Percentiles rank a stretch among this genome's conserved stretches.
These are phyloP conservation scores for Datura wrightii DNA, from an alignment of 257 asterid genomes.

Conservation along the genomic window DNA sequence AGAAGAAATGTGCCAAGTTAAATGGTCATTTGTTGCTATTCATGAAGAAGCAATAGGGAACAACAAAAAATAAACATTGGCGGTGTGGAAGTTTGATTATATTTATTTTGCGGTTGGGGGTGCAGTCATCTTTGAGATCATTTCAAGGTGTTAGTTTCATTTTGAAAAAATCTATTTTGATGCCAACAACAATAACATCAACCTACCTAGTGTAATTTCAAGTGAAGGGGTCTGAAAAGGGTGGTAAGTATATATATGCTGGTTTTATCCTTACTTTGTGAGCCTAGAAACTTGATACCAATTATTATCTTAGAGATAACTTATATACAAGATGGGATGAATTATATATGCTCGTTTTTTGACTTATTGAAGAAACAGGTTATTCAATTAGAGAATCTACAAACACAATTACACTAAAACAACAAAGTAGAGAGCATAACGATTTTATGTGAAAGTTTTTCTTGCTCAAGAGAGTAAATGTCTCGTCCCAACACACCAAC, in stretches of 20 bases:
- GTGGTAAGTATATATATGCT: not conserved
- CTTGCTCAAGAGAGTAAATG: too few relatives aligned
- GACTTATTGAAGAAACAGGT: not conserved
- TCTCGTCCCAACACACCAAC: too few relatives aligned
- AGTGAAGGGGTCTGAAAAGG: not conserved
- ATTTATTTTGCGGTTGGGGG: not conserved
- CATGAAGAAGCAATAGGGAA: too few relatives aligned
- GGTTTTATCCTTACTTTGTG: not conserved
- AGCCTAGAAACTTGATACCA: not conserved
- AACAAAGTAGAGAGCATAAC: too few relatives aligned
- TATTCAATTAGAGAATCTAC: not conserved
- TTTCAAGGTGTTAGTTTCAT: too few relatives aligned
- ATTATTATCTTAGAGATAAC: too few relatives aligned
- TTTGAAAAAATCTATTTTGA: too few relatives aligned
- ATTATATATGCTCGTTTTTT: not conserved
- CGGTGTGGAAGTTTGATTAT: not conserved
- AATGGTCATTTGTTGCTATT: too few relatives aligned
- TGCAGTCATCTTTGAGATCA: not conserved
- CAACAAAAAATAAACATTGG: not conserved
- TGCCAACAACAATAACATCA: not conserved
- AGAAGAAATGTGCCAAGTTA: too few relatives aligned
- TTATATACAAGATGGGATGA: not conserved
- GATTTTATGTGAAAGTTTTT: too few relatives aligned
- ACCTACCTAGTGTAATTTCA: not conserved
- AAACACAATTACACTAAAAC: too few relatives aligned